Conservation (phyloP, 2,329 filamentous ascomycete genomes). For the Epichloe amarillans region DNA sequence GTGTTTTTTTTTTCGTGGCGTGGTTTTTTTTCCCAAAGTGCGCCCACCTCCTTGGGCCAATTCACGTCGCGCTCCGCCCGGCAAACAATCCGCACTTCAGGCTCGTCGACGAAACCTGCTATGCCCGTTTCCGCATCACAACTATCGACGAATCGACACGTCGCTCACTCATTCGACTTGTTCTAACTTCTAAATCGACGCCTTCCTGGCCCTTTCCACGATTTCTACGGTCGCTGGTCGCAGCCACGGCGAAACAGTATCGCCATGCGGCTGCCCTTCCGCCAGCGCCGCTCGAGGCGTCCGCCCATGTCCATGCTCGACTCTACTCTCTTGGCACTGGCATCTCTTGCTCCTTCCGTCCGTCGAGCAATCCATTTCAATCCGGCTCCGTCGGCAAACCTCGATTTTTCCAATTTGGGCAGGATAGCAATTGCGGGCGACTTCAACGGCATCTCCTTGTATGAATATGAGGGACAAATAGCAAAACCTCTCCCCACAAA, state of each 20-base stretch:
- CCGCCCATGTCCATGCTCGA: conserved; percentile 16
- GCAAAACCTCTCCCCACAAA: conserved; percentile 55
- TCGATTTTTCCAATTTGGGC: conserved; percentile 68
- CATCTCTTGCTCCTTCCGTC: conserved; percentile 27
- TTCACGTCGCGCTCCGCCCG: background rate
- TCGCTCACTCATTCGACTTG: background rate
- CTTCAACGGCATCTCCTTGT: conserved; percentile 84
- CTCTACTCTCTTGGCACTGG: conserved; percentile 25
- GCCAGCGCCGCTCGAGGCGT: conserved; percentile 29
- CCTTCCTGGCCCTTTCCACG: background rate
- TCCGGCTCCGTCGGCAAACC: conserved; percentile 51
- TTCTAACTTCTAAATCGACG: background rate
- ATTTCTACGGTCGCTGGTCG: background rate
- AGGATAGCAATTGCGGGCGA: conserved; percentile 77
- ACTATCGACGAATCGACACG: background rate
- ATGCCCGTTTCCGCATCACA: conserved; percentile 3
- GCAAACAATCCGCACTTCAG: background rate
- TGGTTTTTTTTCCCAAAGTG: background rate
- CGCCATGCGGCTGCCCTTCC: conserved; percentile 36
- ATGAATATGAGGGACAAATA: conserved; percentile 70
- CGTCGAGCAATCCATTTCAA: conserved; percentile 44
- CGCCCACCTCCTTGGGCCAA: background rate
- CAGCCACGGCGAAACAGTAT: conserved; percentile 10
- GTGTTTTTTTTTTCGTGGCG: background rate
- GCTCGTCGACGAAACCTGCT: conserved; percentile 1